phyloP scores from a whole-genome alignment of 2,329 filamentous ascomycete genomes.

The Nigrograna mackinnonii region DNA sequence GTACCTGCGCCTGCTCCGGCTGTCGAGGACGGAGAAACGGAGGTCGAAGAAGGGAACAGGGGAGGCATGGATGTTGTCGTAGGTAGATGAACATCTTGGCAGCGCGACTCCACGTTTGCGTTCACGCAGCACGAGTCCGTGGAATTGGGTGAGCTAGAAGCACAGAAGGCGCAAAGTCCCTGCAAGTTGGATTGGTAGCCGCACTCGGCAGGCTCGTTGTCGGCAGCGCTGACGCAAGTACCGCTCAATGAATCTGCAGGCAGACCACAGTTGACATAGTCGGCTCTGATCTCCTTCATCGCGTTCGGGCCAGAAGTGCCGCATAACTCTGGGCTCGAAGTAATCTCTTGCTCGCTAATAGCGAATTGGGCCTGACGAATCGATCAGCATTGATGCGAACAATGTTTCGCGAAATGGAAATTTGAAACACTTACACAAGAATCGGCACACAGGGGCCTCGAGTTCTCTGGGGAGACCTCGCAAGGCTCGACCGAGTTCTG shows the following conservation, averaged over 20 bases:
- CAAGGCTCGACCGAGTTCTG: constrained; percentile 82
- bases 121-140: constrained; percentile 95
- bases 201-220: constrained; percentile 86
- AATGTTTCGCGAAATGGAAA: constrained; percentile 3
- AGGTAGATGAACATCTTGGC: constrained; percentile 77
- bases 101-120: constrained; percentile 73
- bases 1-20: constrained; percentile 27
- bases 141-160: constrained; percentile 80
- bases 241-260: constrained; percentile 78
- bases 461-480: constrained; percentile 63
- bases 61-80: constrained; percentile 65
- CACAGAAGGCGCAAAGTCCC: constrained; percentile 87
- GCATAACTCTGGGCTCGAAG: constrained; percentile 75
- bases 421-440: constrained; percentile 68
- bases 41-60: constrained; percentile 65
- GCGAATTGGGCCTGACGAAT: constrained; percentile 73
- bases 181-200: constrained; percentile 73
- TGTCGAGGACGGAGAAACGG: constrained; percentile 53
- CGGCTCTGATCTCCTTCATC: constrained; percentile 79
- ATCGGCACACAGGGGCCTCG: constrained; percentile 82
- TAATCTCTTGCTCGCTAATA: constrained; percentile 83
- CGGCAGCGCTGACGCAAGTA: constrained; percentile 73
- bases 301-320: constrained; percentile 66
- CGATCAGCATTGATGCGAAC: constrained; percentile 32
- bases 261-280: constrained; percentile 87